phyloP scores from a whole-genome alignment of 2,329 filamentous ascomycete species.

The Emergomyces pasteurianus region DNA sequence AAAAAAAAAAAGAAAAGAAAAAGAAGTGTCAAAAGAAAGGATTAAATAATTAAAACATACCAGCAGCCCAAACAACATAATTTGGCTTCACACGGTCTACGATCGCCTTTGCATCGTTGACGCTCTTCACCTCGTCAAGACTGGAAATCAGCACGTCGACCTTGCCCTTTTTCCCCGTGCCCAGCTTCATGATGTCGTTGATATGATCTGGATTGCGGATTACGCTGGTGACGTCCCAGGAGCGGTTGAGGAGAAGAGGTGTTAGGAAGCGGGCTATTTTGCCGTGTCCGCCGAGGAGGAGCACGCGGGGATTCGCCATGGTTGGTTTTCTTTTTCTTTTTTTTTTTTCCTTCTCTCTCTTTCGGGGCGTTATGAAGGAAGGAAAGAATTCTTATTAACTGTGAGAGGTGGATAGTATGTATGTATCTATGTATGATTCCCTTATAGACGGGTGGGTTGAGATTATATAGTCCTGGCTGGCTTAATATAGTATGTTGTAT shows the following conservation, averaged over 20 bases:
- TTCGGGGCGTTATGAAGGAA: too few species aligned
- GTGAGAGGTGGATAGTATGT: too few species aligned
- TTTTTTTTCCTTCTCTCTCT: neutral
- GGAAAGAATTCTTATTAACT: too few species aligned
- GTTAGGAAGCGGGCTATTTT: slow-evolving; percentile 65
- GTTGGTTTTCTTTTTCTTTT: neutral
- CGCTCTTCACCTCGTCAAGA: slow-evolving; percentile 57
- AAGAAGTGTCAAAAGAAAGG: too few species aligned
- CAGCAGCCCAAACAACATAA: slow-evolving; percentile 37
- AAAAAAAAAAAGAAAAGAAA: too few species aligned
- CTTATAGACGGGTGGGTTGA: too few species aligned
- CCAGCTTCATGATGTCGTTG: slow-evolving; percentile 50
- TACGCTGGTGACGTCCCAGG: slow-evolving; percentile 67
- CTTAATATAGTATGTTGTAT: too few species aligned
- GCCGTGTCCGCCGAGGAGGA: slow-evolving; percentile 71
- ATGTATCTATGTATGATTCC: too few species aligned
- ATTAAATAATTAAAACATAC: slow-evolving; percentile 24
- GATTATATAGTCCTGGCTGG: too few species aligned
- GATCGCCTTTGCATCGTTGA: slow-evolving; percentile 50
- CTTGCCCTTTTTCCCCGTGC: slow-evolving; percentile 46
- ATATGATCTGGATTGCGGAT: slow-evolving; percentile 63
- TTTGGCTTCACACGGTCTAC: slow-evolving; percentile 36
- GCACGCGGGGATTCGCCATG: slow-evolving; percentile 37
- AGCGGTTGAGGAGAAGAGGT: slow-evolving; percentile 59
- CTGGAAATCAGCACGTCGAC: slow-evolving; percentile 59